Evolutionary conservation across 768 basidiomycete genomes (phyloP), one percentile per base, ranked within the genome.

Genomic region (Boletellus ananiceps): DNA sequence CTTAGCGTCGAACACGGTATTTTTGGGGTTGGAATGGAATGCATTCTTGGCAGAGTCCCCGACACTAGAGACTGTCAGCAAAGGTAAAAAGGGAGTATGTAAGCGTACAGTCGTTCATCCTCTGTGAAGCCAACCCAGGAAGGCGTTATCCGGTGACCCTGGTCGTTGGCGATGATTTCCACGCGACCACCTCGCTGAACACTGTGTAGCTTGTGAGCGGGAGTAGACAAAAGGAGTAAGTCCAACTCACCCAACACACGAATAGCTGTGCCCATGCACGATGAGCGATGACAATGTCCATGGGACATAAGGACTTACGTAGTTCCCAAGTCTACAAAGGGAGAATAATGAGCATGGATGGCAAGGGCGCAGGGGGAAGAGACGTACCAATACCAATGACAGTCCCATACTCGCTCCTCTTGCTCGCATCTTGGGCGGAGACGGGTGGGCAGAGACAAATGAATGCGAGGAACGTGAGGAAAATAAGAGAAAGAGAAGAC

Each of bases 11-110:
- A 96, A 97, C 49, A 96, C 87, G 9, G 93, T 96, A 73, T 98
- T 98, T 57, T 78, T 60, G 16, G 95, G 92, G 72, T 98, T 92
- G 39, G 87, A 77, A 69, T 91, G 84, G 74, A 83, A 92, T 27
- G 93, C 92, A 66, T 99, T 98, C 76, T 99, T 99, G 38, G 95
- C 95, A 51, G 83, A 80, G 69, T 99, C 95, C 62, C 96, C 95
- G 61, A 99, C 88, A 65, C 70, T 76, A 16, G 0, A 29, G 2
- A 18, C 1, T 0, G 34, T 48, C 1, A 54, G 27, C 2, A 4
- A 0, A 25, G 0, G 14, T 2, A 9, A 4, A 2, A 21, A 8
- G 14, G 1, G 12, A 5, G 23, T 0, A 18, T 15, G 49, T 27
- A 1, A 18, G 58, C 63, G 45, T 36, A 66, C 80, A 85, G 76